Conservation (phyloP, 192 early-diverging fungal genomes). For the Coemansia sp. region DNA sequence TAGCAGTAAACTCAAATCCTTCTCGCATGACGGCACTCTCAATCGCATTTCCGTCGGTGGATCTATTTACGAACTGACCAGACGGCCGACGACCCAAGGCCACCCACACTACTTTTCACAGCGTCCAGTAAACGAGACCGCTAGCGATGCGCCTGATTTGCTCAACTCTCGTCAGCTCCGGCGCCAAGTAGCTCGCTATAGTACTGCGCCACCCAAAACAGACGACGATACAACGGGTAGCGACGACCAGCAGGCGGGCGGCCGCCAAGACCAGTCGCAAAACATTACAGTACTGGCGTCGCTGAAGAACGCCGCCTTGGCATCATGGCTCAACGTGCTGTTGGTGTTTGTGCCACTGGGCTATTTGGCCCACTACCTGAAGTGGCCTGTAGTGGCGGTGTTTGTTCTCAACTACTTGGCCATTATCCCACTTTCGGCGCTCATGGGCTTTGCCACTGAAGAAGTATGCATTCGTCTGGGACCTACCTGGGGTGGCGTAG, state of each 20-base stretch:
- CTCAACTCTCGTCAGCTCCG: slow-evolving; percentile 52
- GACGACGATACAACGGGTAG: neutral
- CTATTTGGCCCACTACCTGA: slow-evolving; percentile 63
- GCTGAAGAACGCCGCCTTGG: slow-evolving; percentile 34
- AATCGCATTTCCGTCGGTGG: neutral
- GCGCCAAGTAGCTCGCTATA: slow-evolving; percentile 39
- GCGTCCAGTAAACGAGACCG: neutral
- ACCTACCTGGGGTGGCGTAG: slow-evolving; percentile 67
- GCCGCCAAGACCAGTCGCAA: slow-evolving; percentile 6
- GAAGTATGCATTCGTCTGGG: slow-evolving; percentile 72
- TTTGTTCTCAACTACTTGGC: slow-evolving; percentile 89
- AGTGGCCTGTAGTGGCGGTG: slow-evolving; percentile 65
- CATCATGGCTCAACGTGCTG: slow-evolving; percentile 71
- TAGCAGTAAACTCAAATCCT: slow-evolving; percentile 27
- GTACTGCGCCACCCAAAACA: neutral
- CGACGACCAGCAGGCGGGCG: slow-evolving; percentile 8
- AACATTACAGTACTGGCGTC: slow-evolving; percentile 27
- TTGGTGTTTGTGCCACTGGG: slow-evolving; percentile 82
- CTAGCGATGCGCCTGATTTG: slow-evolving; percentile 35
- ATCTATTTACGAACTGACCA: neutral
- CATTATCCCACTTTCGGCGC: slow-evolving; percentile 85
- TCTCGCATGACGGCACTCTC: slow-evolving; percentile 41
- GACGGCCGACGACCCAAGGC: slow-evolving; percentile 21
- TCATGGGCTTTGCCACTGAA: slow-evolving; percentile 88
- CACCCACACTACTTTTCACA: neutral